Percentiles rank a stretch among this genome's conserved stretches.
These are phyloP conservation scores for Suhomyces sp. DNA, from an alignment of 805 yeast genomes.

Conservation along the genomic window DNA sequence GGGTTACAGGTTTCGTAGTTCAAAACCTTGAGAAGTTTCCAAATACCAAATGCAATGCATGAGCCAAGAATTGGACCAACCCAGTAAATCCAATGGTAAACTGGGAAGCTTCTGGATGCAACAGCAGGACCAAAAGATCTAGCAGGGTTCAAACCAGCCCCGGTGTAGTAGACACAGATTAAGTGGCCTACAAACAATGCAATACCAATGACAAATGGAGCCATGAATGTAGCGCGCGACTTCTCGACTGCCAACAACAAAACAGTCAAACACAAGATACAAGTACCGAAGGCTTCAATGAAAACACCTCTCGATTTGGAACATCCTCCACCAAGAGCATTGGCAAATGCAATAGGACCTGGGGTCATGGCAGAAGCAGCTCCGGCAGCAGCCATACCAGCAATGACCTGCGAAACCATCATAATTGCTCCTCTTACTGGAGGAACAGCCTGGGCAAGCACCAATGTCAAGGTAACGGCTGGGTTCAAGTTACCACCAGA, in stretches of 20 bases:
- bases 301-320: conserved; percentile 75
- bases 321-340: conserved; percentile 67
- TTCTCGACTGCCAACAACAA: conserved; percentile 82
- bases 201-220: conserved; percentile 81
- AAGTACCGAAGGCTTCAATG: conserved; percentile 78
- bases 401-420: conserved; percentile 68
- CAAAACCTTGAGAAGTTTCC: conserved; percentile 62
- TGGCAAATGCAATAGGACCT: conserved; percentile 69
- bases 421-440: conserved; percentile 67
- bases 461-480: conserved; percentile 73
- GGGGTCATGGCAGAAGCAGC: conserved; percentile 86
- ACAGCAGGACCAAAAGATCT: conserved; percentile 82
- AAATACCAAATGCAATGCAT: conserved; percentile 59
- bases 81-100: conserved; percentile 91
- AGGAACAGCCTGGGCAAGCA: conserved; percentile 69
- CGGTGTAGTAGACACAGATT: conserved; percentile 78
- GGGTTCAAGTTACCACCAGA: conserved; percentile 92
- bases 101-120: conserved; percentile 70
- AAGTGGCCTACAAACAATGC: conserved; percentile 80
- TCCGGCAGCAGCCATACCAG: conserved; percentile 91
- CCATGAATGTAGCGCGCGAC: conserved; percentile 69
- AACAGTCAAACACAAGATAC: conserved; percentile 71
- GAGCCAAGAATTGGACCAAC: conserved; percentile 82
- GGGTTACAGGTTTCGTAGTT: conserved; percentile 70
- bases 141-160: conserved; percentile 92